Base-by-base conservation (phyloP, 495 filamentous ascomycete genomes). In the Aspergillus hancockii region DNA sequence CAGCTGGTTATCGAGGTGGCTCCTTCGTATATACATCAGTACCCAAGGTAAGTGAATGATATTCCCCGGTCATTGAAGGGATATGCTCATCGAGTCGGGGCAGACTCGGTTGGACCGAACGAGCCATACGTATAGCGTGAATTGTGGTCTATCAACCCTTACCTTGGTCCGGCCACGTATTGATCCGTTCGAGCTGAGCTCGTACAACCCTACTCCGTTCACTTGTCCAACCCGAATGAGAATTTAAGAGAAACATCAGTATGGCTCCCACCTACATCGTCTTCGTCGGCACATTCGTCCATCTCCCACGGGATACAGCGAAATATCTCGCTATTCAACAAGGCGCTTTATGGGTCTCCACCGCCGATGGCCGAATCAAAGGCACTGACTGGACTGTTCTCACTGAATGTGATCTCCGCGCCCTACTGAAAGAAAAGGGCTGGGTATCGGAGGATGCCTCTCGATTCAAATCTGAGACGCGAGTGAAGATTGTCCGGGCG, bases 311-410 rank as follows among this genome's bases (percentile, higher is more conserved):
- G 16, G 63, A 43, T 1, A 65, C 55, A 3, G 59, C 30, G 31
- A 67, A 67, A 10, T 60, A 64, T 34, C 65, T 79, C 2, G 59
- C 62, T 19, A 69, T 75, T 21, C 70, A 85, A 52, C 71, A 83
- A 55, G 80, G 86, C 7, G 86, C 83, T 3, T 73, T 95, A 12
- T 87, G 80, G 64, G 91, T 95, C 3, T 82, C 87, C 13, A 55
- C 63, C 51, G 71, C 73, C 18, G 68, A 77, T 4, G 92, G 91
- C 49, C 83, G 74, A 19, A 94, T 96, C 55, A 56, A 66, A 28
- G 71, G 68, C 1, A 70, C 61, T 45, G 69, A 75, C 56, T 75
- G 75, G 75, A 61, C 57, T 18, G 66, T 74, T 7, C 51, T 55
- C 28, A 67, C 65, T 58, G 67, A 75, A 57, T 66, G 65, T 2